Percentiles rank a stretch among this genome's conserved stretches.
These are phyloP conservation scores for Puccinia coronata DNA, from an alignment of 1,284 basidiomycete genomes.

Conservation along the genomic window DNA sequence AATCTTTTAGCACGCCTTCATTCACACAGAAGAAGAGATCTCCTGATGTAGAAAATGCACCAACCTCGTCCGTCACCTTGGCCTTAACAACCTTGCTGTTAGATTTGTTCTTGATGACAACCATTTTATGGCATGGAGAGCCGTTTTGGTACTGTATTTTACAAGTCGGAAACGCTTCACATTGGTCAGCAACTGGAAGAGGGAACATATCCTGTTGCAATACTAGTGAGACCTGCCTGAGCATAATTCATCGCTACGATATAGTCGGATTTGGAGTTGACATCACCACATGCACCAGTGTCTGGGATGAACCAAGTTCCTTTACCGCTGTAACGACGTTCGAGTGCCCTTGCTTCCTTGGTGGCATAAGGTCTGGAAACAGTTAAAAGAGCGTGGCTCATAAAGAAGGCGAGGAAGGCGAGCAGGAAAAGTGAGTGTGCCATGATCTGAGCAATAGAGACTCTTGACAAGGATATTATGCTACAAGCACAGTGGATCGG, in stretches of 20 bases:
- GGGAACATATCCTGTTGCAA: not conserved
- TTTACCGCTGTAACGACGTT: slow-evolving; percentile 24
- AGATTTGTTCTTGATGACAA: slow-evolving; percentile 39
- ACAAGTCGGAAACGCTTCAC: not conserved
- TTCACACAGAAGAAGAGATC: not conserved
- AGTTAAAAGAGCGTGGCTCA: slow-evolving; percentile 9
- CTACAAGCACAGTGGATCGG: not conserved
- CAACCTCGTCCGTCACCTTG: slow-evolving; percentile 46
- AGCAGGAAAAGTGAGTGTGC: not conserved
- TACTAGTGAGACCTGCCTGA: slow-evolving; percentile 28
- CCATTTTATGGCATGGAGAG: slow-evolving; percentile 28
- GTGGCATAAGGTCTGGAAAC: not conserved
- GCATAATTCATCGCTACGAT: slow-evolving; percentile 47
- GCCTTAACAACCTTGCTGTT: slow-evolving; percentile 38
- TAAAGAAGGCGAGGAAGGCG: slow-evolving; percentile 1
- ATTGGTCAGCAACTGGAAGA: not conserved
- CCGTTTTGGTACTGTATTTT: slow-evolving; percentile 33
- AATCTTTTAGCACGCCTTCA: not conserved
- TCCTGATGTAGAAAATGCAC: not conserved
- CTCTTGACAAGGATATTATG: not conserved
- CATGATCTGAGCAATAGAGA: not conserved
- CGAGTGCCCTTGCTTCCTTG: not conserved
- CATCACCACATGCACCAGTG: slow-evolving; percentile 41
- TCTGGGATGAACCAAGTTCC: slow-evolving; percentile 47
- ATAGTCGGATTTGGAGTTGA: slow-evolving; percentile 27